phyloP scores from a whole-genome alignment of 2,329 filamentous ascomycete species.

The Blastomyces percursus region DNA sequence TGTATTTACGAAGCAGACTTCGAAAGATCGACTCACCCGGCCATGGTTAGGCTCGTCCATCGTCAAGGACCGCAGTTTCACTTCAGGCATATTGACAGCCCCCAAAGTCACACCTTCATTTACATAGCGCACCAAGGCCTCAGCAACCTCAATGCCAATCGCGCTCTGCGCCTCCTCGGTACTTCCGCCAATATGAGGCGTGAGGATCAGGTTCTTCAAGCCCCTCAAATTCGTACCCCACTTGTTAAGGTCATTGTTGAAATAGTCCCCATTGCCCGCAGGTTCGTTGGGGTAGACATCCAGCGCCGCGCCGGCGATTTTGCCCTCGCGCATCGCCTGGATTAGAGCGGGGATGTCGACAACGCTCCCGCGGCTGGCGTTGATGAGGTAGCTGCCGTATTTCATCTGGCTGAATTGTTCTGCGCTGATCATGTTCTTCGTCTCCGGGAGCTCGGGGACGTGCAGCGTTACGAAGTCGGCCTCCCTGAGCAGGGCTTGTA shows the following conservation, averaged over 20 bases:
- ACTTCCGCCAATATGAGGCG: slow-evolving; percentile 92
- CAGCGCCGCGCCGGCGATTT: slow-evolving; percentile 85
- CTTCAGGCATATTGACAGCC: slow-evolving; percentile 95
- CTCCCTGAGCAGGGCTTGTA: slow-evolving; percentile 63
- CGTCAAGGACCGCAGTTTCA: slow-evolving; percentile 77
- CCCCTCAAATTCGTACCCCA: slow-evolving; percentile 79
- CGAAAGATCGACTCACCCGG: slow-evolving; percentile 44
- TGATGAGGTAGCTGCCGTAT: slow-evolving; percentile 84
- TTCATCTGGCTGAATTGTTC: slow-evolving; percentile 81
- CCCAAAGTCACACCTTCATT: slow-evolving; percentile 88
- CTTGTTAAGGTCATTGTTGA: slow-evolving; percentile 67
- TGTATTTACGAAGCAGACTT: neutral
- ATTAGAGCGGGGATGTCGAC: slow-evolving; percentile 90
- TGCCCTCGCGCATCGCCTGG: slow-evolving; percentile 72
- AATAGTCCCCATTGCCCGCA: slow-evolving; percentile 88
- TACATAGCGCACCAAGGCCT: slow-evolving; percentile 83
- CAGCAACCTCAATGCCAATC: slow-evolving; percentile 85
- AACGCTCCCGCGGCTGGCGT: slow-evolving; percentile 85
- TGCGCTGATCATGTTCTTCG: slow-evolving; percentile 79
- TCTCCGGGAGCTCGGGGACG: slow-evolving; percentile 87
- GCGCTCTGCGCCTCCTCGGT: slow-evolving; percentile 96
- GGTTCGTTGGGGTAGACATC: slow-evolving; percentile 96
- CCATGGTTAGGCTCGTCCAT: slow-evolving; percentile 82
- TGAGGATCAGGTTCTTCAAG: slow-evolving; percentile 86
- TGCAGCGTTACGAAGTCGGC: slow-evolving; percentile 92